These are phyloP conservation scores for Sophora flavescens DNA, from an alignment of 306 rosid species.

Conservation along the genomic window DNA sequence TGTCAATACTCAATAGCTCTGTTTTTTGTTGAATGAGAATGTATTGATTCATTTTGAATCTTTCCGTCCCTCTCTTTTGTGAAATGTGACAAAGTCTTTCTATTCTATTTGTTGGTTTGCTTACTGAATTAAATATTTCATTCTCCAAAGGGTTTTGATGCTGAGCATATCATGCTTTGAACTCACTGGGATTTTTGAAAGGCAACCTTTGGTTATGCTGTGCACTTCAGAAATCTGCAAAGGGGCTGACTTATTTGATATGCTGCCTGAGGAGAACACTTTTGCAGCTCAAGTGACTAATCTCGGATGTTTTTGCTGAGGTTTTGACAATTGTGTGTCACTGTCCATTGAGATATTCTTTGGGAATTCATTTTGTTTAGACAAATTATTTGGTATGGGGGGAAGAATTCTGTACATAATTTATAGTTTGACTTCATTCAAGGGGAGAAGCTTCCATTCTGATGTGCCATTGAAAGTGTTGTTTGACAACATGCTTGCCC, in stretches of 20 bases:
- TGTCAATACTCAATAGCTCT: too few relatives aligned
- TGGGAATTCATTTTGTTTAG: conserved; percentile 60
- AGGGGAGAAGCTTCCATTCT: conserved; percentile 53
- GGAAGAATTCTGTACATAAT: conserved; percentile 73
- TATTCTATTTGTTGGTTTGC: too few relatives aligned
- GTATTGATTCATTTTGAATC: too few relatives aligned
- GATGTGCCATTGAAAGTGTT: conserved; percentile 37
- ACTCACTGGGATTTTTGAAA: too few relatives aligned
- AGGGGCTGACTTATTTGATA: conserved; percentile 88
- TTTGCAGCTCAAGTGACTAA: conserved; percentile 60
- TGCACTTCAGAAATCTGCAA: conserved; percentile 83
- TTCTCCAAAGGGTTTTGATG: too few relatives aligned
- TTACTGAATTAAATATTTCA: too few relatives aligned
- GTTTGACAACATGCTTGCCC: conserved; percentile 38
- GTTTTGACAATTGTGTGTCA: conserved; percentile 57
- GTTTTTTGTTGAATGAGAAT: too few relatives aligned
- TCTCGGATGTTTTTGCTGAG: conserved; percentile 53
- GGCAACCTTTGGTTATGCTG: too few relatives aligned
- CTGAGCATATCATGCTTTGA: too few relatives aligned
- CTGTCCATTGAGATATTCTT: conserved; percentile 68
- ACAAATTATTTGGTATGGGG: conserved; percentile 63
- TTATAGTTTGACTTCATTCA: conserved; percentile 57
- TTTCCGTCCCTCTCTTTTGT: too few relatives aligned
- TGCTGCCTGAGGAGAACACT: conserved; percentile 98
- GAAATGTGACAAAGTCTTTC: too few relatives aligned